phyloP scores from a whole-genome alignment of 169 alveolate species.

The Plasmodium vivax region DNA sequence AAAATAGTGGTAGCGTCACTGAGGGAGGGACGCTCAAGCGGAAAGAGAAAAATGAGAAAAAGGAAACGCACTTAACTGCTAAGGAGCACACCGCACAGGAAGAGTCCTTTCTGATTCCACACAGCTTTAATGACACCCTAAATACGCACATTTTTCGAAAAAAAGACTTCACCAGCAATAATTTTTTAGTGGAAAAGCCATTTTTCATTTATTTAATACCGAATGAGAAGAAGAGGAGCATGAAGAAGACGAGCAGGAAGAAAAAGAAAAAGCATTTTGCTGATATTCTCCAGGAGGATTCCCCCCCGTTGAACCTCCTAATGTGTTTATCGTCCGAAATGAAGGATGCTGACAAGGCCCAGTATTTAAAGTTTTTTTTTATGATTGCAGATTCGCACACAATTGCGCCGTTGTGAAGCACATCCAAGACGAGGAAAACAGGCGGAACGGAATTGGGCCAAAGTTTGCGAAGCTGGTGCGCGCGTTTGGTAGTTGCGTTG shows the following conservation, averaged over 20 bases:
- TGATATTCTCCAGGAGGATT: conserved; percentile 18
- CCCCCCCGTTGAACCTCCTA: conserved; percentile 14
- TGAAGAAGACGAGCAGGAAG: too few species aligned
- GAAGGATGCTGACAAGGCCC: conserved; percentile 26
- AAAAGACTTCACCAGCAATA: conserved; percentile 48
- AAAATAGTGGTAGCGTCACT: background rate
- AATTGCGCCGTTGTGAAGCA: conserved; percentile 29
- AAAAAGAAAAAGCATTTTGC: background rate
- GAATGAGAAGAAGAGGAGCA: conserved; percentile 26
- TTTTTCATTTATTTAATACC: conserved; percentile 71
- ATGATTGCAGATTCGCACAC: conserved; percentile 58
- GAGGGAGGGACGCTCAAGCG: background rate
- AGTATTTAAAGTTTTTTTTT: conserved; percentile 56
- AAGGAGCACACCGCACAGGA: conserved; percentile 10
- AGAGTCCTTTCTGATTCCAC: conserved; percentile 57
- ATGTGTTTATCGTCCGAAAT: conserved; percentile 70
- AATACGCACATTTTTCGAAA: conserved; percentile 66
- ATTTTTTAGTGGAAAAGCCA: conserved; percentile 71
- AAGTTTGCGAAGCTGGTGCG: background rate
- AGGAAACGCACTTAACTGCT: background rate
- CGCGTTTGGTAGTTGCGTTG: background rate
- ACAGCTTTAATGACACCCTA: conserved; percentile 59
- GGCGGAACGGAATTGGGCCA: background rate
- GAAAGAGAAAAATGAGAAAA: background rate
- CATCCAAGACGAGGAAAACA: background rate